Conservation (phyloP, 2,329 filamentous ascomycete species). For the Hymenoscyphus linearis region DNA sequence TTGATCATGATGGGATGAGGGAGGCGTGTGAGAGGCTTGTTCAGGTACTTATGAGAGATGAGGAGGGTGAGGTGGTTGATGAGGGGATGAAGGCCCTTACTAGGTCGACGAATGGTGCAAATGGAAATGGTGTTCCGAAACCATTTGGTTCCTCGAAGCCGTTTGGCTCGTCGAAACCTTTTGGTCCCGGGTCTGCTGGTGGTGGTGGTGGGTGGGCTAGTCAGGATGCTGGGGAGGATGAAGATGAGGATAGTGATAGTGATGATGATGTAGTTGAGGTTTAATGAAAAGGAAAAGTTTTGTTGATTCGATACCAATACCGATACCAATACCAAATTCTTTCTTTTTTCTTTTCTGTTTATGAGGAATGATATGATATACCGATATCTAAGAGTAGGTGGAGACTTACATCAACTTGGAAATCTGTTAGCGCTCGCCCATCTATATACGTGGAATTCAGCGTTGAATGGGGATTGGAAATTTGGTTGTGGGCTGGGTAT, state of each 20-base stretch:
- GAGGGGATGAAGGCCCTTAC: constrained; percentile 26
- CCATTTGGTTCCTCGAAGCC: constrained; percentile 1
- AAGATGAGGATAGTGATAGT: constrained; percentile 26
- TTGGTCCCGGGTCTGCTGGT: constrained; percentile 5
- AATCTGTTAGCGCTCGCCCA: too few species aligned
- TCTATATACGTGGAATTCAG: too few species aligned
- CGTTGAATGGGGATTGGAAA: too few species aligned
- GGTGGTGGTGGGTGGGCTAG: constrained; percentile 17
- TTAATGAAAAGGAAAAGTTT: constrained; percentile 19
- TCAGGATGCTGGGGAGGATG: constrained; percentile 18
- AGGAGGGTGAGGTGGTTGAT: constrained; percentile 30
- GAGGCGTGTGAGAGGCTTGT: constrained; percentile 87
- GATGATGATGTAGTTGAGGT: constrained; percentile 33
- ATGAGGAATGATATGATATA: too few species aligned
- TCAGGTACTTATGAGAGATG: constrained; percentile 48
- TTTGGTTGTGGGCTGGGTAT: too few species aligned
- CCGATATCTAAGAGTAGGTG: too few species aligned
- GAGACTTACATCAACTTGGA: too few species aligned
- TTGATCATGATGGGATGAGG: constrained; percentile 72
- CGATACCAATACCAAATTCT: too few species aligned
- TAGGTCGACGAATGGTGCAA: constrained; percentile 8
- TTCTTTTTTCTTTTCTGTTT: too few species aligned
- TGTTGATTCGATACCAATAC: too few species aligned
- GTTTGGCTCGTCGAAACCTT: constrained; percentile 1
- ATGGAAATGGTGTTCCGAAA: constrained; percentile 8